Evolutionary conservation across 495 filamentous ascomycete species (phyloP).

Genomic region (Aspergillus mulundensis): DNA sequence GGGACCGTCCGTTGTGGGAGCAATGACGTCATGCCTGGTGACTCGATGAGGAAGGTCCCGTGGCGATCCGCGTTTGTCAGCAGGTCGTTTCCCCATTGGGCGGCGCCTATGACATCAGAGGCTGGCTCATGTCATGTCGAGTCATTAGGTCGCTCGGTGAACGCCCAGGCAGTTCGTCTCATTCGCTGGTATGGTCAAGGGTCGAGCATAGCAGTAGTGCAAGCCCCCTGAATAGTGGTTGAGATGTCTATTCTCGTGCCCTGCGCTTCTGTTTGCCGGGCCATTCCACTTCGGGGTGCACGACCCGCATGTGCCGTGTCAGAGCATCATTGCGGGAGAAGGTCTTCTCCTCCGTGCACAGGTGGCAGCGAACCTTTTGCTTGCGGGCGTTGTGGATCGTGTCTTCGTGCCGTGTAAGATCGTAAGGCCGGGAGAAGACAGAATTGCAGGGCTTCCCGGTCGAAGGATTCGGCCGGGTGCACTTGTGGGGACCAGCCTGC

Average conservation of each 20-base stretch:
- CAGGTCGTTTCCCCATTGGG: slow-evolving; percentile 18
- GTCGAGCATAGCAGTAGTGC: neutral
- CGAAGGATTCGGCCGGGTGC: slow-evolving; percentile 88
- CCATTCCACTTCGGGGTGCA: slow-evolving; percentile 81
- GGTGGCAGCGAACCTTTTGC: slow-evolving; percentile 89
- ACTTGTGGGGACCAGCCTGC: slow-evolving; percentile 85
- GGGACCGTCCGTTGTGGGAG: slow-evolving; percentile 7
- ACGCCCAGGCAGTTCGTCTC: neutral
- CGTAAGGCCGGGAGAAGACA: slow-evolving; percentile 95
- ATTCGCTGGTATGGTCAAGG: slow-evolving; percentile 10
- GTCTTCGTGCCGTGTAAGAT: slow-evolving; percentile 94
- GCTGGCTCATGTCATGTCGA: slow-evolving; percentile 20
- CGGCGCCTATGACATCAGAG: slow-evolving; percentile 24
- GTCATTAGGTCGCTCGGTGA: slow-evolving; percentile 5
- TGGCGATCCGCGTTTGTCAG: slow-evolving; percentile 18
- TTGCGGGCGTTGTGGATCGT: slow-evolving; percentile 95
- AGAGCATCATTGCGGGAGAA: slow-evolving; percentile 91
- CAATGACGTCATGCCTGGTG: slow-evolving; percentile 21
- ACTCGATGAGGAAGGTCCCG: slow-evolving; percentile 13
- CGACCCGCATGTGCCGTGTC: slow-evolving; percentile 87
- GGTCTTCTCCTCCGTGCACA: slow-evolving; percentile 96
- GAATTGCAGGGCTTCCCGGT: slow-evolving; percentile 96
- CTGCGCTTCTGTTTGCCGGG: slow-evolving; percentile 58
- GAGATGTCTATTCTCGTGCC: slow-evolving; percentile 31
- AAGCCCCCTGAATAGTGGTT: neutral